phyloP scores from a whole-genome alignment of 768 basidiomycete species.

The Pleurotus djamor region DNA sequence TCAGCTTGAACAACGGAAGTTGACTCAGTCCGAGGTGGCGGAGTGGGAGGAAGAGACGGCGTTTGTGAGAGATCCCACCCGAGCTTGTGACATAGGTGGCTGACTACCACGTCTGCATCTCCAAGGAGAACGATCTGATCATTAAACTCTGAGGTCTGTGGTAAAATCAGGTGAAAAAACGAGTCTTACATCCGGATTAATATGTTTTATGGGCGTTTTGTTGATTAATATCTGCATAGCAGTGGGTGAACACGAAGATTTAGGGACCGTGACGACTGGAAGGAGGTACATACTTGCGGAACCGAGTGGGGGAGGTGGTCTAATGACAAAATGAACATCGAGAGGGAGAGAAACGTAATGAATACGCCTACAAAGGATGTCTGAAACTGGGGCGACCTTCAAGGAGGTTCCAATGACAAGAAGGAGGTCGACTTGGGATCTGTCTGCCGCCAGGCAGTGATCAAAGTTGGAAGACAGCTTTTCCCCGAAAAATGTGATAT shows the following conservation, averaged over 20 bases:
- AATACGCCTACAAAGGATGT: conserved; percentile 64
- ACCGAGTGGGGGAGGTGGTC: conserved; percentile 93
- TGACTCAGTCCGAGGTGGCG: not conserved
- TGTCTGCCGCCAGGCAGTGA: conserved; percentile 65
- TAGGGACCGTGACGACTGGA: not conserved
- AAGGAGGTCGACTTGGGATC: conserved; percentile 80
- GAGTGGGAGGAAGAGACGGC: conserved; percentile 9
- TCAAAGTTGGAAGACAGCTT: conserved; percentile 87
- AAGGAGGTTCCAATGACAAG: conserved; percentile 90
- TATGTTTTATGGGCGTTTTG: conserved; percentile 88
- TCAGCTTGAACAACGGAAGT: not conserved
- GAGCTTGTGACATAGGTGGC: conserved; percentile 64
- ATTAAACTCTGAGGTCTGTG: not conserved
- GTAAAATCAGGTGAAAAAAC: too few species aligned
- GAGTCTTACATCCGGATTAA: conserved; percentile 80
- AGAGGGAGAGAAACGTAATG: not conserved
- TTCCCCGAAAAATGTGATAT: conserved; percentile 97
- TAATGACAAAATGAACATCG: conserved; percentile 22
- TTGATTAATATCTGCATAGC: conserved; percentile 99
- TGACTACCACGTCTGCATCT: conserved; percentile 84
- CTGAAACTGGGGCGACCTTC: conserved; percentile 88
- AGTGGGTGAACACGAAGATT: too few species aligned
- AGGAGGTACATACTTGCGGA: conserved; percentile 61
- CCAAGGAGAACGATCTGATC: conserved; percentile 74
- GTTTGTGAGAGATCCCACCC: conserved; percentile 67